Base-by-base conservation (phyloP, 148 eudicot genomes). In the Camellia sinensis region DNA sequence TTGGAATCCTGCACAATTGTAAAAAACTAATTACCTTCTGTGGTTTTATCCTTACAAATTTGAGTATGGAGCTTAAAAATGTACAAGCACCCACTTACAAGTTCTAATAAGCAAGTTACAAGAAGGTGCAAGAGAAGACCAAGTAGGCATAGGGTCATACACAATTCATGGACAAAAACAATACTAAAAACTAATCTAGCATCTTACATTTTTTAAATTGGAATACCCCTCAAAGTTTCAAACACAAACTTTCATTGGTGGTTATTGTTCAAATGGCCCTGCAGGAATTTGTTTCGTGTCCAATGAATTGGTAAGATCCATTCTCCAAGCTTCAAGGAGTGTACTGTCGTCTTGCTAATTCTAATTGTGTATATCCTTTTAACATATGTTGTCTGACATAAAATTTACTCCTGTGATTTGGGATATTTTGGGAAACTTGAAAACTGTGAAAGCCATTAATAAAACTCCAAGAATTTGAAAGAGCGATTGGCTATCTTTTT, bases 261-360 rank as follows among this genome's bases (percentile, higher is more conserved):
- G 52, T 3, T 7, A 48, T 48, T 48, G 52, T 4, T 7, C 52
- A 48, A 5, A 48, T 48, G 7, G 52, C 52, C 7, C 5, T 3
- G 52, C 97, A 96, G 99, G 99, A 85, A 88, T 96, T 63, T 96
- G 99, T 84, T 94, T 91, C 81, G 92, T 94, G 98, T 92, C 98
- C 71, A 96, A 94, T 82, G 99, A 96, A 77, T 83, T 96, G 97
- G 99, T 96, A 90, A 92, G 88, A 74, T 71, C 62, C 59, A 81
- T 67, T 80, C 43, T 63, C 67, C 6, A 14, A 14, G 53, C 40
- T 8, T 44, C 45, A 29, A 29, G 0, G 37, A 29, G 37, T 29
- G 37, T 29, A 1, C 37, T 29, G 37, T 1, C 37, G 1, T 56
- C 56, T 7, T 80, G 41, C 37, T 29, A 29, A 29, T 29, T 29